A percentile compares a stretch with the other conserved stretches of the same genome.
These are phyloP conservation scores for Paulownia fortunei DNA, from an alignment of 257 asterid species.

Conservation along the genomic window DNA sequence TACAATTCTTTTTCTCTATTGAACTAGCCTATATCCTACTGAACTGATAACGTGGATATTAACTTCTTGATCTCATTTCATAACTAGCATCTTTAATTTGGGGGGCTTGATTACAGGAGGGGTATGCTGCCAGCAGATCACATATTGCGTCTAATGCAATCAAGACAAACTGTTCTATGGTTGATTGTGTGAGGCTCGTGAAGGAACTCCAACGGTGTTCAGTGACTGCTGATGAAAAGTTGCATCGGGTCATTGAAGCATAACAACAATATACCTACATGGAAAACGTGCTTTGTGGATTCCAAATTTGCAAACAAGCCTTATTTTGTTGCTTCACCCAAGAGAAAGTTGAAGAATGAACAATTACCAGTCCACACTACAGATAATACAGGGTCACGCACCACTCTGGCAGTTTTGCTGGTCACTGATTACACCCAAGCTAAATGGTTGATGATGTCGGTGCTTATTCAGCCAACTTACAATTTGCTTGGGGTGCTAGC, in stretches of 20 bases:
- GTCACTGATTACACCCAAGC: neutral
- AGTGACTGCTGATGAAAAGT: slow-evolving; percentile 23
- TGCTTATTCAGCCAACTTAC: neutral
- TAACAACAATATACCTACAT: neutral
- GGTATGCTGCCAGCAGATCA: slow-evolving; percentile 76
- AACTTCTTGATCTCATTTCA: neutral
- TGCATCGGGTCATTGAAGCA: slow-evolving; percentile 18
- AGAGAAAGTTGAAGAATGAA: neutral
- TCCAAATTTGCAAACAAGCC: slow-evolving; percentile 2
- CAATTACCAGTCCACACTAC: neutral
- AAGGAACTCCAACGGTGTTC: slow-evolving; percentile 56
- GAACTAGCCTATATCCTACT: neutral
- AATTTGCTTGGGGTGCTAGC: neutral
- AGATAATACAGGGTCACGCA: neutral
- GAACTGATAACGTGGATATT: neutral
- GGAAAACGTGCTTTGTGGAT: neutral
- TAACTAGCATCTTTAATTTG: neutral
- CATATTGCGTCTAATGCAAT: slow-evolving; percentile 78
- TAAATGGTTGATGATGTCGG: neutral
- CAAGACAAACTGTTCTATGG: slow-evolving; percentile 85
- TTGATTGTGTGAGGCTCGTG: slow-evolving; percentile 65
- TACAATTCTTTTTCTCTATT: neutral
- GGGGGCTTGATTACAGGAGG: slow-evolving; percentile 52
- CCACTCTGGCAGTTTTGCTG: neutral
- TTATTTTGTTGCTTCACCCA: neutral